A percentile compares a stretch with the other conserved stretches of the same genome.
Evolutionary conservation across 495 filamentous ascomycete species (phyloP).

Genomic region (Penicilliopsis zonata): DNA sequence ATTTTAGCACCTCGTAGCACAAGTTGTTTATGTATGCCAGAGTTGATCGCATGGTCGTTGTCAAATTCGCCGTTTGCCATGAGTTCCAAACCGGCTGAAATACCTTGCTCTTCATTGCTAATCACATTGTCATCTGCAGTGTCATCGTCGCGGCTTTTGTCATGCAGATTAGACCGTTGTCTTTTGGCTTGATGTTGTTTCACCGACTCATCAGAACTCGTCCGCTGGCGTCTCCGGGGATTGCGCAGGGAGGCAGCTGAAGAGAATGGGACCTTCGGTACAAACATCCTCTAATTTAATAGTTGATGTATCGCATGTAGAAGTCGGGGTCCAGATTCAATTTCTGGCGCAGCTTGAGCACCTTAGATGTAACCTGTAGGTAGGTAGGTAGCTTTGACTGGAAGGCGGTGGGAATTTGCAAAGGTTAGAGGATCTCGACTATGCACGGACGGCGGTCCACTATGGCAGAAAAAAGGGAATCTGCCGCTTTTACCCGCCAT

Average conservation of each 20-base stretch:
- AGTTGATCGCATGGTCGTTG: constrained; percentile 3
- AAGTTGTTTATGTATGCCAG: constrained; percentile 30
- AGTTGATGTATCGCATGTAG: too few relatives aligned
- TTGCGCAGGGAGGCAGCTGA: constrained; percentile 40
- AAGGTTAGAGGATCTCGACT: too few relatives aligned
- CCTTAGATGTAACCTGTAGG: too few relatives aligned
- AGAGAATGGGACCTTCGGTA: constrained; percentile 35
- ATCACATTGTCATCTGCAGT: constrained; percentile 7
- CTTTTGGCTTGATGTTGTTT: constrained; percentile 60
- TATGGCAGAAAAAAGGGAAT: too few relatives aligned
- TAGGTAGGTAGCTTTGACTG: too few relatives aligned
- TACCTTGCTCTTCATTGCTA: constrained; percentile 9
- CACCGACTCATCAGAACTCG: constrained; percentile 49
- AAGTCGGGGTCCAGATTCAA: too few relatives aligned
- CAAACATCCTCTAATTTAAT: constrained; percentile 42
- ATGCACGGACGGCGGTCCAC: too few relatives aligned
- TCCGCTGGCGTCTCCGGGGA: constrained; percentile 56
- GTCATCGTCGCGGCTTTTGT: constrained; percentile 37
- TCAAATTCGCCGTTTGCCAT: constrained; percentile 3
- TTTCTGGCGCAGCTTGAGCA: too few relatives aligned
- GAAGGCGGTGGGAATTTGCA: too few relatives aligned
- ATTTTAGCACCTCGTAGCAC: constrained; percentile 49
- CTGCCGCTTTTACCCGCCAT: too few relatives aligned
- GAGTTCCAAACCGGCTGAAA: constrained; percentile 10
- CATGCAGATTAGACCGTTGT: constrained; percentile 49